These are phyloP conservation scores for Leccinum broughii DNA, from an alignment of 768 basidiomycete genomes.

Conservation along the genomic window DNA sequence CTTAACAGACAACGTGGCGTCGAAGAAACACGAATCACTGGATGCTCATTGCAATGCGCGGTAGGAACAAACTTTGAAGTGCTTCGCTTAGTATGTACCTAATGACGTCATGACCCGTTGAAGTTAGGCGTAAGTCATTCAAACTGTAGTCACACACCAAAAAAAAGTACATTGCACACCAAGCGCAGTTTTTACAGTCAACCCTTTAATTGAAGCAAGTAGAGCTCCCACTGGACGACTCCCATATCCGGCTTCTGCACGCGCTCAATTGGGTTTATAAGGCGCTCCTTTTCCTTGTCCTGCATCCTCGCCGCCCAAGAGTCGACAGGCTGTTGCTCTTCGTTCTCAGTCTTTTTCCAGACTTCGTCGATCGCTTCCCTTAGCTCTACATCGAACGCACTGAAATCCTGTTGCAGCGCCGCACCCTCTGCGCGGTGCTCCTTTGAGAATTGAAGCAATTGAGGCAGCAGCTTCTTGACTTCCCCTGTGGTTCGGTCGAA, in stretches of 20 bases:
- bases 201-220: conserved; percentile 18
- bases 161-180: neutral
- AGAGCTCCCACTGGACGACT: conserved; percentile 22
- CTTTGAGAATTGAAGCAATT: conserved; percentile 67
- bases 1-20: neutral
- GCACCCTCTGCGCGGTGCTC: conserved; percentile 69
- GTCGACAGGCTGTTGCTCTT: conserved; percentile 35
- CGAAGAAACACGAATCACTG: neutral
- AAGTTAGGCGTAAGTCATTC: neutral
- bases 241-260: conserved; percentile 49
- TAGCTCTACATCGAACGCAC: conserved; percentile 57
- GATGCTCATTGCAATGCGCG: neutral
- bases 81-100: neutral
- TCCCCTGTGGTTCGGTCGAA: conserved; percentile 51
- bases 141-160: neutral
- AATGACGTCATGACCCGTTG: neutral
- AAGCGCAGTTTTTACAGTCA: neutral
- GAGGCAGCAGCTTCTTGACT: conserved; percentile 65
- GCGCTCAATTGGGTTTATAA: conserved; percentile 50
- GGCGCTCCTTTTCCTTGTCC: conserved; percentile 48
- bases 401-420: conserved; percentile 60
- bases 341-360: conserved; percentile 49
- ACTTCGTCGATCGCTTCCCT: conserved; percentile 58
- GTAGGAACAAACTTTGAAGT: neutral
- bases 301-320: conserved; percentile 58